Conservation (phyloP, 2,329 filamentous ascomycete genomes). For the Alternaria alternata region DNA sequence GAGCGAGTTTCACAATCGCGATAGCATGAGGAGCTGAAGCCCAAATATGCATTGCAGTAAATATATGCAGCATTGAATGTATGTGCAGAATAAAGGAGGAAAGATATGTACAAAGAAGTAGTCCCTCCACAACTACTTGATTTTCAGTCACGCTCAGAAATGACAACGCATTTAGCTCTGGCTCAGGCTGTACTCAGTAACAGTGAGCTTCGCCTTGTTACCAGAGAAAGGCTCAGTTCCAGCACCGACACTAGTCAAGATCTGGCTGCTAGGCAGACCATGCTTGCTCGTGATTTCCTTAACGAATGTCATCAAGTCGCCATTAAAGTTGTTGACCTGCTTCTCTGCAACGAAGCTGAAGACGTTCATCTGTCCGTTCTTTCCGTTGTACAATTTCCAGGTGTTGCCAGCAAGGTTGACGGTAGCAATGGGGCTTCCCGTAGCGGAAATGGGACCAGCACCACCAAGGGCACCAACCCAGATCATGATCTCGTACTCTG, state of each 20-base stretch:
- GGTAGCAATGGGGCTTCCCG: slow-evolving; percentile 62
- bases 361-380: slow-evolving; percentile 67
- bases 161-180: slow-evolving; percentile 21
- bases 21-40: too few relatives aligned
- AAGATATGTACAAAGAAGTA: slow-evolving; percentile 8
- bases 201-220: slow-evolving; percentile 56
- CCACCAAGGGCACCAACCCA: slow-evolving; percentile 68
- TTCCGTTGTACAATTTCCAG: slow-evolving; percentile 69
- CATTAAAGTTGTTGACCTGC: slow-evolving; percentile 62
- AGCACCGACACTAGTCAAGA: slow-evolving; percentile 62
- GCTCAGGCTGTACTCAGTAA: slow-evolving; percentile 50
- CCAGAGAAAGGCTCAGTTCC: slow-evolving; percentile 67
- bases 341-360: slow-evolving; percentile 66
- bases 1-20: not conserved
- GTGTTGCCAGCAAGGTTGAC: slow-evolving; percentile 61
- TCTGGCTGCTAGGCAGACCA: slow-evolving; percentile 60
- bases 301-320: slow-evolving; percentile 66
- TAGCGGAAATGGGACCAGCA: slow-evolving; percentile 67
- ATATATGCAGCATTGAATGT: not conserved
- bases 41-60: not conserved
- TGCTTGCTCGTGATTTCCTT: slow-evolving; percentile 62
- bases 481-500: slow-evolving; percentile 72
- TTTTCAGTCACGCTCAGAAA: not conserved
- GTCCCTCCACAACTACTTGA: not conserved
- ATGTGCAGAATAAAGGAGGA: not conserved